Conservation (phyloP, 441 rosid species). For the Populus tomentosa region DNA sequence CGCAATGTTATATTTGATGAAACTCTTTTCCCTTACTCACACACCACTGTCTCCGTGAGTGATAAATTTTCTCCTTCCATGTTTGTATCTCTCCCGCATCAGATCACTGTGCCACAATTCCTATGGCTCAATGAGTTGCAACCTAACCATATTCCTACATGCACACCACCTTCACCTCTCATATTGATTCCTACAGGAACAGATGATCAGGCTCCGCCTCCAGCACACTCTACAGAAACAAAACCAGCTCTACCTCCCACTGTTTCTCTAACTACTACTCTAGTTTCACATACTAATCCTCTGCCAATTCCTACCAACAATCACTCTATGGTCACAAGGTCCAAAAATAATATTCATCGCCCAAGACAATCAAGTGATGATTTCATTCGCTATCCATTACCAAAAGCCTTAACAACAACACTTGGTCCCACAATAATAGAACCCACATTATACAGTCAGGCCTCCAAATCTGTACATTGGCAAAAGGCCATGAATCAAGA, state of each 20-base stretch:
- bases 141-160: not conserved
- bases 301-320: too few relatives aligned
- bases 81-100: fast-evolving
- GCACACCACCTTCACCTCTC: not conserved
- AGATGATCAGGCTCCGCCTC: fast-evolving
- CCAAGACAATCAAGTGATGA: fast-evolving
- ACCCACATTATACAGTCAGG: not conserved
- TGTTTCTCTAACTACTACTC: not conserved
- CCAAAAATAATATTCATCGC: too few relatives aligned
- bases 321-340: not conserved
- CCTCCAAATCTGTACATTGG: not conserved
- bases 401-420: not conserved
- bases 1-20: not conserved
- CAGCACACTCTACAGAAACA: not conserved
- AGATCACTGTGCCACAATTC: fast-evolving
- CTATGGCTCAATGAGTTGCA: not conserved
- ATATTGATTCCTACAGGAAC: too few relatives aligned
- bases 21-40: fast-evolving
- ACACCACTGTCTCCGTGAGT: too few relatives aligned
- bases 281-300: fast-evolving
- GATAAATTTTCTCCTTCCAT: fast-evolving
- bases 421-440: fast-evolving
- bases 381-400: not conserved
- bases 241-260: not conserved
- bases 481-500: not conserved